Evolutionary conservation across 768 basidiomycete species (phyloP).

Genomic region (Symmetrospora coprosmae): DNA sequence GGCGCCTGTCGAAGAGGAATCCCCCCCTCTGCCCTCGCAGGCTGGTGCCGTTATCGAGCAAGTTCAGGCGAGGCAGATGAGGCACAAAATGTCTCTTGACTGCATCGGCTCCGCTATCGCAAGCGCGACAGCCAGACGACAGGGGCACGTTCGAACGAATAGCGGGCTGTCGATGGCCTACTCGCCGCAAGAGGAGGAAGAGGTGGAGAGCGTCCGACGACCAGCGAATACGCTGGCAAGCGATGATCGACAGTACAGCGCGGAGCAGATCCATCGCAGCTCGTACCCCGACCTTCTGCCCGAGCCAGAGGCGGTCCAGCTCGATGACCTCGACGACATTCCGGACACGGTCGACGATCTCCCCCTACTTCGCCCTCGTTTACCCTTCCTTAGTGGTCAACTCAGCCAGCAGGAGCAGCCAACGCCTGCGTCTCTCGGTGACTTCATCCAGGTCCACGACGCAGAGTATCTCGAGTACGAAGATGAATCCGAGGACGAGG

Average conservation of each 20-base stretch:
- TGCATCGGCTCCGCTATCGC: conserved; percentile 33
- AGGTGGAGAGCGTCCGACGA: neutral
- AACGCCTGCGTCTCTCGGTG: neutral
- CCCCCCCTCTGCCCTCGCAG: neutral
- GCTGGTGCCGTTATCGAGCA: neutral
- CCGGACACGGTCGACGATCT: conserved; percentile 25
- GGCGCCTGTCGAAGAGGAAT: neutral
- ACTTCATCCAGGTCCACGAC: neutral
- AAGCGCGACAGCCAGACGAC: conserved; percentile 25
- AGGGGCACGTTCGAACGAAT: conserved; percentile 10
- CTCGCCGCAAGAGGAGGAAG: neutral
- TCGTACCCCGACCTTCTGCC: conserved; percentile 3
- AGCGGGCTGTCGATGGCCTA: neutral
- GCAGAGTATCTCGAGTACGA: conserved; percentile 4
- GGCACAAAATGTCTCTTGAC: conserved; percentile 32
- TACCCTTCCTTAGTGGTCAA: neutral
- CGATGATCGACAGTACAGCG: neutral
- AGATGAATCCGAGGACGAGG: conserved; percentile 31
- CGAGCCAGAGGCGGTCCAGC: conserved; percentile 19
- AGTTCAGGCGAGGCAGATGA: conserved; percentile 23
- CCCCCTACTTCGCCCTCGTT: neutral
- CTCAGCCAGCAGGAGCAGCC: neutral
- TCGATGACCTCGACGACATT: conserved; percentile 34
- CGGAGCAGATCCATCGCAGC: conserved; percentile 3
- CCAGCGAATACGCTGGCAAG: no score